Evolutionary conservation across 352 stramenopile genomes (phyloP).

Genomic region (Globisporangium abappressorium): DNA sequence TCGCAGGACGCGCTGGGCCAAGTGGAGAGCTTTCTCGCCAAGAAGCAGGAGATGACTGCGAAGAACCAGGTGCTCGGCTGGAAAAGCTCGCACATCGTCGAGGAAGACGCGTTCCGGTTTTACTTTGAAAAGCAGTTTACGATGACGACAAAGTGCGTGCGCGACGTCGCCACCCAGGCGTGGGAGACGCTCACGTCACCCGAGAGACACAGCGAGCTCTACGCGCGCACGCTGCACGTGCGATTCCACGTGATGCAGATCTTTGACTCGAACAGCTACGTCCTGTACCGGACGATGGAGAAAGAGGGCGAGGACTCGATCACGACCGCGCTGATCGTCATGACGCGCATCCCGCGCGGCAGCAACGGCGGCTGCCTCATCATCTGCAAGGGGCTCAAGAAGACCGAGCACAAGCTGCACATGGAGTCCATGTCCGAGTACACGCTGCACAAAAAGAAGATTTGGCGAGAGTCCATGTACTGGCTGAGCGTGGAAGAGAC

Average conservation of each 20-base stretch:
- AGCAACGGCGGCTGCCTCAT: conserved; percentile 37
- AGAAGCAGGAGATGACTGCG: conserved; percentile 43
- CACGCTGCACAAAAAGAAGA: conserved; percentile 47
- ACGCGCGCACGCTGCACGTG: conserved; percentile 46
- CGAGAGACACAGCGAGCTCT: conserved; percentile 44
- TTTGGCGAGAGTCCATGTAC: conserved; percentile 58
- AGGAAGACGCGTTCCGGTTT: conserved; percentile 48
- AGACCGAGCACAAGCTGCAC: conserved; percentile 44
- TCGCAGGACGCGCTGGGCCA: conserved; percentile 37
- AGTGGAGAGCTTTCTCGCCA: conserved; percentile 40
- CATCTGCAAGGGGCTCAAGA: conserved; percentile 52
- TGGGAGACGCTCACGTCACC: conserved; percentile 49
- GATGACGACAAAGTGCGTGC: conserved; percentile 15
- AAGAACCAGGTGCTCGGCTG: conserved; percentile 47
- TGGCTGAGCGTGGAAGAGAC: conserved; percentile 50
- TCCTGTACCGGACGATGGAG: conserved; percentile 55
- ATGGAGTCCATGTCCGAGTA: conserved; percentile 44
- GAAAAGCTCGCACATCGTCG: conserved; percentile 46
- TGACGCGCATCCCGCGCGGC: conserved; percentile 45
- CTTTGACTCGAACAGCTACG: conserved; percentile 51
- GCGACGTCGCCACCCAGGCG: conserved; percentile 30
- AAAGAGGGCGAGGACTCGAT: conserved; percentile 58
- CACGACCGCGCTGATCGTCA: conserved; percentile 53
- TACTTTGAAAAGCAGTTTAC: conserved; percentile 55
- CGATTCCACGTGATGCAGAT: conserved; percentile 58